A percentile compares a stretch with the other conserved stretches of the same genome.
phyloP scores from a whole-genome alignment of 192 early-diverging fungal species.

The Entophlyctis helioformis region DNA sequence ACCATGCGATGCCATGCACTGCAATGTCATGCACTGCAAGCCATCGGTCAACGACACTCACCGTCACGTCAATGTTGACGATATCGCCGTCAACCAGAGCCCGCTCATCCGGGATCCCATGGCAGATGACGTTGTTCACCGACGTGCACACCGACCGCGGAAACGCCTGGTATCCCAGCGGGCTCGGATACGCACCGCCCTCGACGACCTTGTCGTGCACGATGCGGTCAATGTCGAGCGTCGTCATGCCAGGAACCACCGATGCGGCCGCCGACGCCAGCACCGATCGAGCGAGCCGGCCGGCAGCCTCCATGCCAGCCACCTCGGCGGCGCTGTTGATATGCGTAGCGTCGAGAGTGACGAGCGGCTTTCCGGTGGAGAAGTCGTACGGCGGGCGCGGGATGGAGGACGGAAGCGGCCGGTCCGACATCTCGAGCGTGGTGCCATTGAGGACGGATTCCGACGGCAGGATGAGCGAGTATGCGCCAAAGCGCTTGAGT shows the following conservation, averaged over 20 bases:
- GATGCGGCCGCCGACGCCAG: not conserved
- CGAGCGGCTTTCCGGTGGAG: slow-evolving; percentile 4
- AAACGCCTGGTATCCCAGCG: slow-evolving; percentile 66
- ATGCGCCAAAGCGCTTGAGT: no score
- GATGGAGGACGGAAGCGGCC: slow-evolving; percentile 2
- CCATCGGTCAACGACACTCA: slow-evolving; percentile 9
- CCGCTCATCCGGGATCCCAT: slow-evolving; percentile 44
- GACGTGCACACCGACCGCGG: slow-evolving; percentile 64
- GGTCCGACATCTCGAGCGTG: no score
- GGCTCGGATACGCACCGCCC: slow-evolving; percentile 57
- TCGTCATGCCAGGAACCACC: slow-evolving; percentile 2
- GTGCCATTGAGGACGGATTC: no score
- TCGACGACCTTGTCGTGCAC: slow-evolving; percentile 44
- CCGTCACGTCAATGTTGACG: slow-evolving; percentile 72
- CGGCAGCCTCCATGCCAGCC: slow-evolving; percentile 2
- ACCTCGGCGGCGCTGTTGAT: slow-evolving; percentile 4
- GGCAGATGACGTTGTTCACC: slow-evolving; percentile 74
- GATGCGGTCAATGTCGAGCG: slow-evolving; percentile 9
- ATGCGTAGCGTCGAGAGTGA: slow-evolving; percentile 3
- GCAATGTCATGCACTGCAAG: not conserved
- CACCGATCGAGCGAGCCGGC: slow-evolving; percentile 4
- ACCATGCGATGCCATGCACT: not conserved
- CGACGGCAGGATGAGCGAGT: no score
- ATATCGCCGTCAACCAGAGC: slow-evolving; percentile 47
- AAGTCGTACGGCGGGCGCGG: slow-evolving; percentile 8